Evolutionary conservation across 306 rosid genomes (phyloP).

Genomic region (Glycine latifolia): DNA sequence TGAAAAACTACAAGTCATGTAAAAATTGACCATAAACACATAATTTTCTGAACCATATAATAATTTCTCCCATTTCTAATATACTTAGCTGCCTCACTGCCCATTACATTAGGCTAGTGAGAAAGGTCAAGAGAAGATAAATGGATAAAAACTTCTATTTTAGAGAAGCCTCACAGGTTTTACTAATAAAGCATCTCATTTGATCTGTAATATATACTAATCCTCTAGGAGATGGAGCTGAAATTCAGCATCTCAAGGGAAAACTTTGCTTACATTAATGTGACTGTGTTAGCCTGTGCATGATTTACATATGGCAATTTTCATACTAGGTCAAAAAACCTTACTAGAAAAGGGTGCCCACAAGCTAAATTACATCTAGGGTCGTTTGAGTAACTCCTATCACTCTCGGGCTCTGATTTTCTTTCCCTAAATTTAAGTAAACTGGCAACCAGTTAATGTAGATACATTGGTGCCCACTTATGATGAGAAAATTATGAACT

Average conservation of each 20-base stretch:
- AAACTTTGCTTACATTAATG: constrained; percentile 30
- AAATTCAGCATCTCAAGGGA: constrained; percentile 36
- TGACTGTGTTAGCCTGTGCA: constrained; percentile 46
- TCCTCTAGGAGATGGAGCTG: constrained; percentile 37
- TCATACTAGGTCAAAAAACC: constrained; percentile 38
- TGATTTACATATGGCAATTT: constrained; percentile 46
- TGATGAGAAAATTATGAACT: constrained; percentile 37
- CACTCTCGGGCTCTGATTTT: constrained; percentile 32
- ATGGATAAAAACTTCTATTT: not conserved
- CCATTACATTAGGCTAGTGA: constrained; percentile 21
- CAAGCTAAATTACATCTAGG: constrained; percentile 38
- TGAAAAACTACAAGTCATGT: too few relatives aligned
- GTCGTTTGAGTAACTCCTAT: constrained; percentile 36
- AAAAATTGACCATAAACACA: not conserved
- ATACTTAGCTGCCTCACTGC: constrained; percentile 19
- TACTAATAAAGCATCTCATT: constrained; percentile 32
- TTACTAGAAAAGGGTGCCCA: constrained; percentile 44
- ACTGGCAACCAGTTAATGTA: constrained; percentile 21
- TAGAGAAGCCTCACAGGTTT: not conserved
- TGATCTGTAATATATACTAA: not conserved
- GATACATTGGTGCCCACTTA: constrained; percentile 19
- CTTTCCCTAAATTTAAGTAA: constrained; percentile 38
- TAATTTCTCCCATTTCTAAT: not conserved
- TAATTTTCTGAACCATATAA: not conserved
- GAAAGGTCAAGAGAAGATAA: not conserved